These are phyloP conservation scores for Dacryopinax spathularia DNA, from an alignment of 768 basidiomycete genomes.

Conservation along the genomic window DNA sequence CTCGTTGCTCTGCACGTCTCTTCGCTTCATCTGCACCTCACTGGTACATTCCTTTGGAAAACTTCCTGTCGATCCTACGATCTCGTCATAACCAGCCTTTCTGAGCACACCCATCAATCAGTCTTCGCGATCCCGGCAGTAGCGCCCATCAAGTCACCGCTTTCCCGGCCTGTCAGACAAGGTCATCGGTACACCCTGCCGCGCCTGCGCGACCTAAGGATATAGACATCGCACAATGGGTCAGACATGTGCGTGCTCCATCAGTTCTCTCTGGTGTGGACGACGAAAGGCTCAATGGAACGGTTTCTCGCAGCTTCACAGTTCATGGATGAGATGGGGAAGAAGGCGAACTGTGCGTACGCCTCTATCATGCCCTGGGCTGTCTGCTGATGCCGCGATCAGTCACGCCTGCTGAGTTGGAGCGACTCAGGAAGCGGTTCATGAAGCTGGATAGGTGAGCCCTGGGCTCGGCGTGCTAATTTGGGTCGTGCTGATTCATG, in stretches of 20 bases:
- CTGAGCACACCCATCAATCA: not conserved
- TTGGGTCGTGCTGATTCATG: not conserved
- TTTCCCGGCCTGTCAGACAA: not conserved
- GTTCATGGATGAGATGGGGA: slow-evolving; percentile 97
- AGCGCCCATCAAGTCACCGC: not conserved
- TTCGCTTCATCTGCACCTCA: no score
- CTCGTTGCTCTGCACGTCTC: no score
- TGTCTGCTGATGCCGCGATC: not conserved
- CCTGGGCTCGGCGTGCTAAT: not conserved
- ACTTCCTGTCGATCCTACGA: not conserved
- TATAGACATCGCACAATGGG: not conserved
- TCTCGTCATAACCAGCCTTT: no score
- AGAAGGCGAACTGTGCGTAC: slow-evolving; percentile 85
- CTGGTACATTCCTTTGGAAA: not conserved
- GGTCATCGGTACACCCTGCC: no score
- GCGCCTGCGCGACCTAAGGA: not conserved
- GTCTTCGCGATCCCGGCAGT: not conserved
- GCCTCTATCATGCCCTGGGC: not conserved
- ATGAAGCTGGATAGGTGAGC: slow-evolving; percentile 93
- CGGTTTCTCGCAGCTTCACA: slow-evolving; percentile 51
- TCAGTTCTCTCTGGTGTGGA: not conserved
- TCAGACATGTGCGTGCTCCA: not conserved
- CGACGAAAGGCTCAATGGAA: slow-evolving; percentile 6
- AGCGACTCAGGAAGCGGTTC: slow-evolving; percentile 94
- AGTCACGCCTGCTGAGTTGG: slow-evolving; percentile 92